phyloP scores from a whole-genome alignment of 345 rosid genomes.

The Clarkia xantiana region DNA sequence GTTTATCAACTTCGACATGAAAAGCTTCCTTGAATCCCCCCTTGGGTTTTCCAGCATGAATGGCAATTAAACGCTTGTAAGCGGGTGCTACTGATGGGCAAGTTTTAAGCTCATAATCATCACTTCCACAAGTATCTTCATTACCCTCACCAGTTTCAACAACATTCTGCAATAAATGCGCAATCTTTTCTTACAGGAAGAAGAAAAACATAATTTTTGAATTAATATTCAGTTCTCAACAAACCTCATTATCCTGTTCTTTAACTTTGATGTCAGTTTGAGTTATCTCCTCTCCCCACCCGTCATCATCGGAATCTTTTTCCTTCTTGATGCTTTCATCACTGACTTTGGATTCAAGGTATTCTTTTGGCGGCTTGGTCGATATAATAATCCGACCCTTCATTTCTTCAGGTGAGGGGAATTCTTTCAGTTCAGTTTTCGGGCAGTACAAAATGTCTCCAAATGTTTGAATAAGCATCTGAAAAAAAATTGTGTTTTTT shows the following conservation, averaged over 20 bases:
- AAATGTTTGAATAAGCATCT: slow-evolving; percentile 68
- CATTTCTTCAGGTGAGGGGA: slow-evolving; percentile 62
- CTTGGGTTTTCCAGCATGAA: slow-evolving; percentile 58
- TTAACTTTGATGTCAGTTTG: too few relatives aligned
- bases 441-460: slow-evolving; percentile 76
- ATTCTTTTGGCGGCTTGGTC: slow-evolving; percentile 93
- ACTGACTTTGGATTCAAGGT: slow-evolving; percentile 25
- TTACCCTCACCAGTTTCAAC: slow-evolving; percentile 22
- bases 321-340: slow-evolving; percentile 8
- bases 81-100: slow-evolving; percentile 14
- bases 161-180: slow-evolving; percentile 19
- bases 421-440: slow-evolving; percentile 60
- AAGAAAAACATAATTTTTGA: too few relatives aligned
- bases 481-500: slow-evolving; percentile 6
- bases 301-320: slow-evolving; percentile 1
- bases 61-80: slow-evolving; percentile 51
- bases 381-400: slow-evolving; percentile 65
- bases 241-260: too few relatives aligned
- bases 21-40: slow-evolving; percentile 31
- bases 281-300: too few relatives aligned
- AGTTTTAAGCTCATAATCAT: slow-evolving; percentile 16
- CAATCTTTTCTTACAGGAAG: not conserved
- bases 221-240: too few relatives aligned
- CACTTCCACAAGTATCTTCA: slow-evolving; percentile 20
- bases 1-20: slow-evolving; percentile 28